A percentile compares a stretch with the other conserved stretches of the same genome.
Conservation (phyloP, 2,329 filamentous ascomycete species). For the Colletotrichum godetiae region DNA sequence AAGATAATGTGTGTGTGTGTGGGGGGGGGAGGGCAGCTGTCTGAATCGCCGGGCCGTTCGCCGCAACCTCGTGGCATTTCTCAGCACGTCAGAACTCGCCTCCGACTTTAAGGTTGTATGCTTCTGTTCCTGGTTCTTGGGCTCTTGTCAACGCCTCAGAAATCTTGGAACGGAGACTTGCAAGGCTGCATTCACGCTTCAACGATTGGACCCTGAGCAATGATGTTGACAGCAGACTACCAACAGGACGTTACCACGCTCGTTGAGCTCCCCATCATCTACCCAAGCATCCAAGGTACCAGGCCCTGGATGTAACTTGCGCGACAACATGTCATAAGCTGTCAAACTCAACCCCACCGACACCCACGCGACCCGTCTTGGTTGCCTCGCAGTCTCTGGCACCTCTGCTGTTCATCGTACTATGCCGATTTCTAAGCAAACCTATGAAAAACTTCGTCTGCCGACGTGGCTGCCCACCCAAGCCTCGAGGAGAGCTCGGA, state of each 20-base stretch:
- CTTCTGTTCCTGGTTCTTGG: neutral
- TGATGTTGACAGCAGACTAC: neutral
- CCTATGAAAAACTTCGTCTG: neutral
- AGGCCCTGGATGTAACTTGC: neutral
- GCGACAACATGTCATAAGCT: neutral
- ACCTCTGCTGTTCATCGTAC: constrained; percentile 15
- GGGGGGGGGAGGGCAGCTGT: neutral
- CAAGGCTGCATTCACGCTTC: neutral
- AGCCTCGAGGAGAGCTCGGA: neutral
- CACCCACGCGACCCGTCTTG: constrained; percentile 14
- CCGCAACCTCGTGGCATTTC: constrained; percentile 28
- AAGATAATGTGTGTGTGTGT: neutral
- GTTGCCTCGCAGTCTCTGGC: constrained; percentile 25
- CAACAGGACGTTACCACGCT: constrained; percentile 4
- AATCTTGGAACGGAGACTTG: neutral
- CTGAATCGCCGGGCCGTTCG: constrained; percentile 7
- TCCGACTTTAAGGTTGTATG: constrained; percentile 18
- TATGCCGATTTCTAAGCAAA: constrained; percentile 33
- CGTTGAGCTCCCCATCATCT: neutral
- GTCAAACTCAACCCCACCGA: neutral
- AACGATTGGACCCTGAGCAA: neutral
- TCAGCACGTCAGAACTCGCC: constrained; percentile 30
- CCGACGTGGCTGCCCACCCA: constrained; percentile 13
- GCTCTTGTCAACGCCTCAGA: neutral
- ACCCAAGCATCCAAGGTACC: too few relatives aligned